Evolutionary conservation across 306 rosid genomes (phyloP), one percentile per base, ranked within the genome.

Genomic region (Acmispon strigosus): DNA sequence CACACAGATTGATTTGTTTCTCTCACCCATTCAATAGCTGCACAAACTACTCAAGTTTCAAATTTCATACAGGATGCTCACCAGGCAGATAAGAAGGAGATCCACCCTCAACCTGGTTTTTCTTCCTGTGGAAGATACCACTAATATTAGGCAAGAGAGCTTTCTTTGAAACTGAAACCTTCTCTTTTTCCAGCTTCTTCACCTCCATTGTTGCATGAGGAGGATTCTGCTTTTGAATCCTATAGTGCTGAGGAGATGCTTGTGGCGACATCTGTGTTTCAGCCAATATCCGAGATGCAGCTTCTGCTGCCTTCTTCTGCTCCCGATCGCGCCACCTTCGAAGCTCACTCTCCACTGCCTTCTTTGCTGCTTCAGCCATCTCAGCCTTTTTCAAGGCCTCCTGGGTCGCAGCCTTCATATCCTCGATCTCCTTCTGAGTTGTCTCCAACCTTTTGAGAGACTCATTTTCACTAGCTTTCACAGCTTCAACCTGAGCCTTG

Each of bases 331-430:
- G 86, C 99, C 99, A 91, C 72, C 87, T 86, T 61, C 86, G 86
- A 18, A 95, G 89, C 65, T 95, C 99, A 66, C 84, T 89, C 84
- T 95, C 99, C 44, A 95, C 97, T 1, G 90, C 99, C 63, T 37
- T 89, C 86, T 89, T 95, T 32, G 99, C 99, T 16, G 97, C 96
- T 84, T 91, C 99, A 10, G 96, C 97, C 97, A 86, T 95, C 77
- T 84, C 87, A 0, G 99, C 99, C 74, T 73, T 87, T 86, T 82
- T 95, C 81, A 69, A 45, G 19, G 97, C 90, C 57, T 84, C 99
- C 60, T 79, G 84, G 1, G 96, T 86, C 3, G 89, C 89, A 14
- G 83, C 65, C 73, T 89, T 89, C 86, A 86, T 86, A 59, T 87
- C 90, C 53, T 89, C 90, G 1, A 89, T 89, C 75, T 95, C 99